These are phyloP conservation scores for Hortiboletus campestris DNA, from an alignment of 768 basidiomycete genomes.

Conservation along the genomic window DNA sequence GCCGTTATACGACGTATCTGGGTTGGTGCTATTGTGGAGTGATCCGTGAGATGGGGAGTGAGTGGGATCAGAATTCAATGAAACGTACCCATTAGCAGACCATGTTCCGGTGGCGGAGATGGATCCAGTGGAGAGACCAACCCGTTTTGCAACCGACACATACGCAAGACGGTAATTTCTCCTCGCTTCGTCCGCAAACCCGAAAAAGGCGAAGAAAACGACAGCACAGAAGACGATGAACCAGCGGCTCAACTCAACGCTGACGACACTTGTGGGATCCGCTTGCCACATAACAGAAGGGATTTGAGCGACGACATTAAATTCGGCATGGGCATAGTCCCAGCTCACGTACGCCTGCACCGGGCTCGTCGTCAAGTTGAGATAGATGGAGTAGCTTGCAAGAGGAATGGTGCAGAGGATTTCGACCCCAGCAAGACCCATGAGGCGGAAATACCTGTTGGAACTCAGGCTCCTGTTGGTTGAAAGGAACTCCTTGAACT, in stretches of 20 bases:
- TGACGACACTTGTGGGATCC: constrained; percentile 7
- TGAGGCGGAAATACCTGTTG: constrained; percentile 60
- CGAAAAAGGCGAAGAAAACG: constrained; percentile 68
- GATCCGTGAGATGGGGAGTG: background rate
- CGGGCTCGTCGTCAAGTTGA: constrained; percentile 27
- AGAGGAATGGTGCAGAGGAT: constrained; percentile 38
- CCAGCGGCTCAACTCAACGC: constrained; percentile 48
- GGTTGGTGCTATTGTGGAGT: constrained; percentile 17
- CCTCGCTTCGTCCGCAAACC: constrained; percentile 64
- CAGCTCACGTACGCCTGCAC: constrained; percentile 45
- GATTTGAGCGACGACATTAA: constrained; percentile 37
- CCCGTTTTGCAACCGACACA: constrained; percentile 35
- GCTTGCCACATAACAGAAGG: constrained; percentile 43
- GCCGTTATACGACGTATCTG: constrained; percentile 21
- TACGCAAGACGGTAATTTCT: constrained; percentile 50
- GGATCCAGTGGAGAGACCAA: constrained; percentile 31
- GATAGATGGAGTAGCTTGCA: constrained; percentile 38
- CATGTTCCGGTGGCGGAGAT: constrained; percentile 24
- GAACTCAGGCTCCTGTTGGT: constrained; percentile 42
- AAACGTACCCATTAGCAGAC: constrained; percentile 28
- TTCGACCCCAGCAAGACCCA: constrained; percentile 50
- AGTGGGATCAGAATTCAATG: background rate
- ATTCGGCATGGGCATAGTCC: constrained; percentile 44
- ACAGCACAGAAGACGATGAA: constrained; percentile 46
- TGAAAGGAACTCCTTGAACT: constrained; percentile 39